Evolutionary conservation across 2,329 filamentous ascomycete genomes (phyloP), one percentile per base, ranked within the genome.

Genomic region (Clonostachys chloroleuca): DNA sequence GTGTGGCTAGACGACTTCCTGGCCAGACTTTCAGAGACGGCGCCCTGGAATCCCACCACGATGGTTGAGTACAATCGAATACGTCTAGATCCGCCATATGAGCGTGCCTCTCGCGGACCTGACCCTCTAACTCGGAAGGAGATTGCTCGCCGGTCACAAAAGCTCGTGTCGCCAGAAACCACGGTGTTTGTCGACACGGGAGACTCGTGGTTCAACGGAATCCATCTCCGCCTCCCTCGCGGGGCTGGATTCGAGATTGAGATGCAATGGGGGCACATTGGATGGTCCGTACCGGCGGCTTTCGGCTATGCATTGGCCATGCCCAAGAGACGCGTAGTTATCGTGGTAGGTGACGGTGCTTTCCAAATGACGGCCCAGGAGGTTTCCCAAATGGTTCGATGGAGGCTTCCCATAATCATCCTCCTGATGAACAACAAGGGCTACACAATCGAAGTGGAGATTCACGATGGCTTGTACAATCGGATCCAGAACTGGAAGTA

Each of bases 391-490:
- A 52, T 50, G 50, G 48, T 52, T 12, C 46, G 50, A 34, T 42
- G 33, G n/a, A 34, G 44, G 24, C 16, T 51, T 20, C 49, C 49
- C 37, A 44, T 49, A 20, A 49, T 47, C n/a, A 50, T 52, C 16
- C 40, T 52, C 37, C 34, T 52, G 16, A 48, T 48, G 43, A 50
- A 51, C 35, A 68, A 69, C 50, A 54, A 60, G 36, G 64, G 65
- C 5, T 68, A 69, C 49, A 67, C 65, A 7, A 65, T 67, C 50
- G 66, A 69, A 51, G 56, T 65, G 10, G 59, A 63, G 51, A 69
- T 69, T 44, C 65, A 69, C 48, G 66, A 61, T 43, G 59, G 57
- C 3, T 45, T 47, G 34, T 62, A 62, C 53, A 62, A 61, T 55
- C 56, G 57, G 47, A 61, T 62, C 51, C 58, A 61, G 53, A 60